These are phyloP conservation scores for Zanthoxylum bungeanum DNA, from an alignment of 345 rosid species.

Conservation along the genomic window DNA sequence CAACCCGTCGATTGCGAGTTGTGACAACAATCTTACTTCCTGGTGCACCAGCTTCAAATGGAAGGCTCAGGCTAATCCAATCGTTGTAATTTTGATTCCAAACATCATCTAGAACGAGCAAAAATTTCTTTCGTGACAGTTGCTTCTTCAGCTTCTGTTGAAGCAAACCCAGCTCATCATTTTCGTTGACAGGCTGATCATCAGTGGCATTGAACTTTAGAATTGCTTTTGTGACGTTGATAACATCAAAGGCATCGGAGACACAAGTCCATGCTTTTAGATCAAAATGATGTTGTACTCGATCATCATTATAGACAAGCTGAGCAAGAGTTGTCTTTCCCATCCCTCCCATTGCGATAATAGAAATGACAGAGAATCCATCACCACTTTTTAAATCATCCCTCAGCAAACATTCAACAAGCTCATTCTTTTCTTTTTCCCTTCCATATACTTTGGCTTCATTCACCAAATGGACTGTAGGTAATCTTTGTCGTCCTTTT, in stretches of 20 bases:
- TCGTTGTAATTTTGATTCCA: constrained; percentile 1
- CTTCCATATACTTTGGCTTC: constrained; percentile 22
- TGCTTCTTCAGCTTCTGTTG: neutral
- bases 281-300: neutral
- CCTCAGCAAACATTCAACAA: neutral
- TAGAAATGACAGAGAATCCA: constrained; percentile 16
- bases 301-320: constrained; percentile 13
- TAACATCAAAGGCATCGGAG: constrained; percentile 7
- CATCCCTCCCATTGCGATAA: constrained; percentile 22
- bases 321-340: constrained; percentile 25
- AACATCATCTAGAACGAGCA: constrained; percentile 25
- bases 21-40: constrained; percentile 12
- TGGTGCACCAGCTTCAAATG: neutral
- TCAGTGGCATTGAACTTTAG: neutral
- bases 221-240: neutral
- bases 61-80: neutral
- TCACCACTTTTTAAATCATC: neutral
- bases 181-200: neutral
- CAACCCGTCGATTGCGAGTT: neutral
- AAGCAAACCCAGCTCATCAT: neutral
- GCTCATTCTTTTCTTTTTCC: constrained; percentile 9
- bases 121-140: constrained; percentile 7
- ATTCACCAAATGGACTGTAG: constrained; percentile 2
- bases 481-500: no score
- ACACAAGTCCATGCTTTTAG: constrained; percentile 14